Evolutionary conservation across 1,284 basidiomycete species (phyloP), one percentile per base, ranked within the genome.

Genomic region (Lignosus rhinocerotis): DNA sequence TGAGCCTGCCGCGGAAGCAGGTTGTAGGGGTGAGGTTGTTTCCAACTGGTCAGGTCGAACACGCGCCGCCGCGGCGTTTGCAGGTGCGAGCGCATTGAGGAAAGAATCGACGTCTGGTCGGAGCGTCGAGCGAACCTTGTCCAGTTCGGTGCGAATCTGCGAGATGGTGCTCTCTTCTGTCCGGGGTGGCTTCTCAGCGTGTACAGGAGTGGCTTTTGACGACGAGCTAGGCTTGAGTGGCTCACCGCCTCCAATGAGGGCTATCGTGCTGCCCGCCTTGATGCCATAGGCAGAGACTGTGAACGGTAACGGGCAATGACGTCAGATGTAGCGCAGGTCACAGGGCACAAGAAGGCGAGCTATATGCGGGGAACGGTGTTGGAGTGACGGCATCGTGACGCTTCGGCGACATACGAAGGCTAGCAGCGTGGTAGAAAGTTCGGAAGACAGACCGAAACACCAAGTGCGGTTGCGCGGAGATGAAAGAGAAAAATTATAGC

Each of bases 221-320:
- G 60, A 54, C 32, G 66, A 56, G n/a, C n/a, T n/a, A 46, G 69
- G 47, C 14, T 66, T 58, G 30, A 69, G 62, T 50, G 74, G 58
- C 43, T 69, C 64, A 43, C 66, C 70, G 6, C 76, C 77, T 19
- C 81, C 84, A 61, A 91, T 79, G 69, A 92, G 77, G 46, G 80
- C 78, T 66, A 92, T 80, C 51, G 78, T 83, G n/a, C 85, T 83
- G 60, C 84, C 81, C 32, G 78, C 74, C 48, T 78, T 78, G 58
- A 92, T 76, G 51, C 79, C 77, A 69, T 90, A 92, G 1, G 84
- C 76, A 42, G 84, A 85, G 62, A 91, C 86, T 89, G 68, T 12
- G 32, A 43, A 58, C 42, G 45, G 36, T 25, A 25, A 25, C 25
- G 25, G 33, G 21, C 47, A 49, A 56, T 57, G 65, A 66, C 55